Percentiles rank a stretch among this genome's conserved stretches.
These are phyloP conservation scores for Taphrina sp. DNA, from an alignment of 1,139 yeast species.

Conservation along the genomic window DNA sequence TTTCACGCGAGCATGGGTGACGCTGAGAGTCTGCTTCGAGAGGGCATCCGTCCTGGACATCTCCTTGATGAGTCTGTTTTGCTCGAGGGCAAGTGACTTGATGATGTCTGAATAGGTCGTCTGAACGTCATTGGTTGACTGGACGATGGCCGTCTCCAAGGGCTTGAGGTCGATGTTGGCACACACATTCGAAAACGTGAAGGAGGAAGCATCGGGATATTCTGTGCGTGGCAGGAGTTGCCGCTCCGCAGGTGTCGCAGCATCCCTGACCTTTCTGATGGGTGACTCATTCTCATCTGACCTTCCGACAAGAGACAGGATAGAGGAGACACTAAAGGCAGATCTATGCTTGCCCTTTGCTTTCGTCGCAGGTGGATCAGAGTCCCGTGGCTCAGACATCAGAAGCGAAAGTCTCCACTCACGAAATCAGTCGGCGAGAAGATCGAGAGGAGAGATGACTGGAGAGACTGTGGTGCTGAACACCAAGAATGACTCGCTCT, in stretches of 20 bases:
- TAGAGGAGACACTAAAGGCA: conserved; percentile 9
- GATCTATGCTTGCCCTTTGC: no score
- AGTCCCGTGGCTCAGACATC: no score
- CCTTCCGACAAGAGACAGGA: conserved; percentile 6
- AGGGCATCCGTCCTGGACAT: conserved; percentile 2
- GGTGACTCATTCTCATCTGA: not conserved
- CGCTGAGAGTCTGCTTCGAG: not conserved
- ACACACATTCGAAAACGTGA: not conserved
- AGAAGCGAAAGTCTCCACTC: no score
- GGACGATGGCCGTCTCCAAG: not conserved
- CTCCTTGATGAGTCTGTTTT: not conserved
- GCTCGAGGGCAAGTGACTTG: not conserved
- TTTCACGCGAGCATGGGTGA: not conserved
- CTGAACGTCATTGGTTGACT: not conserved
- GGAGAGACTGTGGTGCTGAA: no score
- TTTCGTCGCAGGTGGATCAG: no score
- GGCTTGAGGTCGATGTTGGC: not conserved
- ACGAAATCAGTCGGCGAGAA: no score
- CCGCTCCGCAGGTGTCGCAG: not conserved
- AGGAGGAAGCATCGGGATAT: not conserved
- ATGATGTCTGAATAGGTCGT: not conserved
- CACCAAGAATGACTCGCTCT: no score
- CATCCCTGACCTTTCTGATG: not conserved
- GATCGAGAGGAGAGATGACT: no score
- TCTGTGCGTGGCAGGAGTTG: not conserved